phyloP scores from a whole-genome alignment of 73 alveolate genomes.

The Tetrahymena borealis region DNA sequence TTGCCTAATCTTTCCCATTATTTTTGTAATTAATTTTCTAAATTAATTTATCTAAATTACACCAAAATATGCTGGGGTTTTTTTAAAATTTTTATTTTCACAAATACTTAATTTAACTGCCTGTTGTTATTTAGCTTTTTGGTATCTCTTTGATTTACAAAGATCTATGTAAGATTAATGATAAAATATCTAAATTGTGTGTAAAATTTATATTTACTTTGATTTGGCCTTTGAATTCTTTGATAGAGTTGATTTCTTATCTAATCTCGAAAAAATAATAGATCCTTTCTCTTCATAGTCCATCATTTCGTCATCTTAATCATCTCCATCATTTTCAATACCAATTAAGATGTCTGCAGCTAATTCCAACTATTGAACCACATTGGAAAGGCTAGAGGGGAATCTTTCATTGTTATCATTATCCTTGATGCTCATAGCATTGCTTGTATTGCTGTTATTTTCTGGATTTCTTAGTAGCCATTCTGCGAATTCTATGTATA shows the following conservation, averaged over 20 bases:
- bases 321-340: conserved; percentile 95
- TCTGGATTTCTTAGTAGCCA: conserved; percentile 91
- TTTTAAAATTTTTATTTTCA: too few species aligned
- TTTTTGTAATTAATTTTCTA: too few species aligned
- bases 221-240: conserved; percentile 26
- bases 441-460: conserved; percentile 39
- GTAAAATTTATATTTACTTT: too few species aligned
- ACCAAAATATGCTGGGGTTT: too few species aligned
- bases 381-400: conserved; percentile 50
- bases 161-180: not conserved
- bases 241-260: conserved; percentile 34
- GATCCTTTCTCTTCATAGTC: conserved; percentile 75
- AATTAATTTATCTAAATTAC: too few species aligned
- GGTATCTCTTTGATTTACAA: too few species aligned
- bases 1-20: too few species aligned
- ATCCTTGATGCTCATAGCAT: not conserved
- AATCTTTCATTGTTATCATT: not conserved
- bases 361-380: conserved; percentile 78
- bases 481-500: conserved; percentile 88
- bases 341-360: conserved; percentile 95
- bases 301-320: conserved; percentile 81
- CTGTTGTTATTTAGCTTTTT: too few species aligned
- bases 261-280: conserved; percentile 50
- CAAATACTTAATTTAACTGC: too few species aligned
- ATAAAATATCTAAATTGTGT: conserved; percentile 3